These are phyloP conservation scores for Pugionium cornutum DNA, from an alignment of 345 rosid genomes.

Conservation along the genomic window DNA sequence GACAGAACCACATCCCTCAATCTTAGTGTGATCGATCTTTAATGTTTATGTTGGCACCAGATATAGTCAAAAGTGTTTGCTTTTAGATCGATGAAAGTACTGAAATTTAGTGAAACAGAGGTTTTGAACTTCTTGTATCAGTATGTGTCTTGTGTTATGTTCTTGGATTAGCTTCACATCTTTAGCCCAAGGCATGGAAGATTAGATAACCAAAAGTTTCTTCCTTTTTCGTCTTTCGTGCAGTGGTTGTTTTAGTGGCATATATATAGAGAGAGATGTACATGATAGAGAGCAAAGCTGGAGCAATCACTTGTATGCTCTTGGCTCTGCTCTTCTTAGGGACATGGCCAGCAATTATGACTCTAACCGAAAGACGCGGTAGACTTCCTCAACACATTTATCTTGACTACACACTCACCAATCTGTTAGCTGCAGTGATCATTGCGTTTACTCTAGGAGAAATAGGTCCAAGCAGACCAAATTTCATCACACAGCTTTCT, in stretches of 20 bases:
- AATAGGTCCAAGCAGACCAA: constrained; percentile 57
- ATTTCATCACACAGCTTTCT: constrained; percentile 67
- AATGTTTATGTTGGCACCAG: background rate
- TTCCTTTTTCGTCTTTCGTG: background rate
- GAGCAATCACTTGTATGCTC: too few species aligned
- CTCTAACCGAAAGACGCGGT: constrained; percentile 72
- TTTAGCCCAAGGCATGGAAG: background rate
- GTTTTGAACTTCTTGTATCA: constrained; percentile 17
- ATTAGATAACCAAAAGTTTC: background rate
- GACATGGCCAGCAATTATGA: too few species aligned
- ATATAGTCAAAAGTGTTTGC: background rate
- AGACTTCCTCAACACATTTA: constrained; percentile 68
- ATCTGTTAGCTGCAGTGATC: constrained; percentile 58
- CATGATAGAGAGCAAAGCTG: constrained; percentile 11
- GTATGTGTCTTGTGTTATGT: constrained; percentile 2
- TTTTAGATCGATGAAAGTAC: background rate
- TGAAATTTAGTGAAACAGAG: constrained; percentile 14
- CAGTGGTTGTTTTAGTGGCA: background rate
- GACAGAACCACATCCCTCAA: background rate
- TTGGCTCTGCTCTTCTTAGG: too few species aligned
- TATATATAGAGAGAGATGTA: constrained; percentile 2
- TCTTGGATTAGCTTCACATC: background rate
- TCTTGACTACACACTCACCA: too few species aligned
- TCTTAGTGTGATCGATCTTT: constrained; percentile 6
- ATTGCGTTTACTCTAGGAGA: constrained; percentile 83